Evolutionary conservation across 352 stramenopile genomes (phyloP).

Genomic region (Nothophytophthora sp.): DNA sequence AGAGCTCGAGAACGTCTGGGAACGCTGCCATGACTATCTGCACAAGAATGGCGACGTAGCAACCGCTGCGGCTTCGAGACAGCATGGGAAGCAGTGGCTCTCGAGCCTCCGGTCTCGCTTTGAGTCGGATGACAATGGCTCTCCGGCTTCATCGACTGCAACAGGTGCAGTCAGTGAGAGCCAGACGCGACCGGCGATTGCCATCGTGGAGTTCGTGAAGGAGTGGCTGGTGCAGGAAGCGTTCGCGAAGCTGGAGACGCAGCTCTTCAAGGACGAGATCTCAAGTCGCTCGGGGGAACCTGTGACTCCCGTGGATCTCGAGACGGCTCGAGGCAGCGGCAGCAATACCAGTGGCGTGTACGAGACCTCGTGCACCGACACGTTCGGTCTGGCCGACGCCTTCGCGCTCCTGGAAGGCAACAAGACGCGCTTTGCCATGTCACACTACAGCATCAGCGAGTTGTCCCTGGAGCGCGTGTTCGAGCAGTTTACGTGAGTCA

Average conservation of each 20-base stretch:
- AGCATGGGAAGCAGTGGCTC: slow-evolving; percentile 47
- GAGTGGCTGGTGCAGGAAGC: slow-evolving; percentile 78
- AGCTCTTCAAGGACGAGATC: slow-evolving; percentile 54
- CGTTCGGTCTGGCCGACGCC: slow-evolving; percentile 65
- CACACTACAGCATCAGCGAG: slow-evolving; percentile 92
- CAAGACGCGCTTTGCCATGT: slow-evolving; percentile 74
- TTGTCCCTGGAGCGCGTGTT: slow-evolving; percentile 93
- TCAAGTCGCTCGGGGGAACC: slow-evolving; percentile 38
- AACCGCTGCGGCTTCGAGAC: slow-evolving; percentile 10
- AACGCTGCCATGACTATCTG: slow-evolving; percentile 39
- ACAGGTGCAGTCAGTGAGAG: background rate
- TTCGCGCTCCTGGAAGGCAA: slow-evolving; percentile 82
- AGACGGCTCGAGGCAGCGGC: slow-evolving; percentile 51
- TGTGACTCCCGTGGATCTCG: slow-evolving; percentile 47
- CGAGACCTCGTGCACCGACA: slow-evolving; percentile 67
- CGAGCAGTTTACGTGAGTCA: slow-evolving; percentile 91
- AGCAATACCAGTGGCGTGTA: slow-evolving; percentile 62
- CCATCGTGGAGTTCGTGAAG: slow-evolving; percentile 67
- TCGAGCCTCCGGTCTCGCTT: slow-evolving; percentile 39
- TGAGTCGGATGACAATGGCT: slow-evolving; percentile 29
- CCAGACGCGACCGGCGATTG: slow-evolving; percentile 15
- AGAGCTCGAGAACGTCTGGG: slow-evolving; percentile 54
- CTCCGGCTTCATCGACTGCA: too few species aligned
- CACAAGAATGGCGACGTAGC: slow-evolving; percentile 23
- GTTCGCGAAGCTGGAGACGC: slow-evolving; percentile 53